phyloP scores from a whole-genome alignment of 441 rosid genomes.

The Viola pubescens region DNA sequence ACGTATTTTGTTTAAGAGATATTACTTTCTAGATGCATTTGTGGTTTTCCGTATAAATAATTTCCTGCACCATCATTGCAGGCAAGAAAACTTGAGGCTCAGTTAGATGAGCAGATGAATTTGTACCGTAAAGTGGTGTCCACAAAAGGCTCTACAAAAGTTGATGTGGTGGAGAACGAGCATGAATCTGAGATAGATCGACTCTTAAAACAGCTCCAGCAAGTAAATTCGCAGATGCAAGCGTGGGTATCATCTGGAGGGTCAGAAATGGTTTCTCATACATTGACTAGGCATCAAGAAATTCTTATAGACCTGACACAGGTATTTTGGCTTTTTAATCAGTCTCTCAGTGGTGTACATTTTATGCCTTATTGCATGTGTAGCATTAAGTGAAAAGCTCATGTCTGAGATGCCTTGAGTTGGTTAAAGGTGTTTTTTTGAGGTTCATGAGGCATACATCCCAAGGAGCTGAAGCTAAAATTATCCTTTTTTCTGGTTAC shows the following conservation, averaged over 20 bases:
- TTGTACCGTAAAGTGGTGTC: constrained; percentile 78
- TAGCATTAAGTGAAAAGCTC: too few species aligned
- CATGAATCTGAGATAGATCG: constrained; percentile 74
- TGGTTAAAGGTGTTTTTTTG: neutral
- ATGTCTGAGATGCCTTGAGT: neutral
- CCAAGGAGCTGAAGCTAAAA: neutral
- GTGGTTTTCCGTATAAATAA: neutral
- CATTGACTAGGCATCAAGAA: constrained; percentile 93
- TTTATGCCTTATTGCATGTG: too few species aligned
- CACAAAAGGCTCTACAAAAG: constrained; percentile 49
- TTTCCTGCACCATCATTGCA: constrained; percentile 22
- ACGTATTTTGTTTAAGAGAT: neutral
- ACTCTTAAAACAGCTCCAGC: constrained; percentile 66
- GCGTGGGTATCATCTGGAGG: constrained; percentile 96
- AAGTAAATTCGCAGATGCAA: constrained; percentile 85
- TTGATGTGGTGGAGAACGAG: constrained; percentile 57
- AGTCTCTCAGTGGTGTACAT: neutral
- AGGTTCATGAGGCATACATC: neutral
- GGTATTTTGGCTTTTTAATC: constrained; percentile 32
- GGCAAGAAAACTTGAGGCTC: constrained; percentile 96
- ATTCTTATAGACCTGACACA: constrained; percentile 87
- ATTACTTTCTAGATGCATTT: neutral
- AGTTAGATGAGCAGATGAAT: constrained; percentile 95
- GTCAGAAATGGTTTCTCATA: constrained; percentile 97
- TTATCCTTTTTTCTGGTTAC: neutral